Base-by-base conservation (phyloP, 2,329 filamentous ascomycete species). In the Aspergillus unguis region DNA sequence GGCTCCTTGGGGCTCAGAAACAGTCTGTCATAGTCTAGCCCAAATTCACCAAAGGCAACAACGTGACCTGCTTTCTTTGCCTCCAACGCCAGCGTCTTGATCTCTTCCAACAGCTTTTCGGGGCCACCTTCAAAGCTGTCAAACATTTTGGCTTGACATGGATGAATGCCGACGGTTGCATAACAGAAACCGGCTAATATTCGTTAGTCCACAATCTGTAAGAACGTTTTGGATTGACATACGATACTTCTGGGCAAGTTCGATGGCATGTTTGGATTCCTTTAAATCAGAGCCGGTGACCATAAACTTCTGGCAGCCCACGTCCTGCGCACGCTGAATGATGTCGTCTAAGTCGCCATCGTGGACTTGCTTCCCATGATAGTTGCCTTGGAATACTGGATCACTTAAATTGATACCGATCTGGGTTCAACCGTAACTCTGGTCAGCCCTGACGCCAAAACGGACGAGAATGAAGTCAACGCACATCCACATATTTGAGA, bases 331-430 rank as follows among this genome's bases (percentile, higher is more conserved):
- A 58, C 94, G 82, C 58, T 86, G 78, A n/a, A 99, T 76, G 27
- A 99, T 88, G 58, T 85, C 86, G 36, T 70, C 64, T 26, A 76
- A 57, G 50, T 76, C 74, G 61, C 69, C 64, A 33, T 75, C 70
- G 52, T 76, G 74, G 44, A 77, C 77, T 65, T 88, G 80, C 56
- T 85, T 91, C 64, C 89, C 90, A 66, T 95, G 86, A 67, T 97
- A 95, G 38, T 82, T 74, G 46, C 94, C 94, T 43, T 84, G 82
- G 71, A 92, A 99, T 54, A 96, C 90, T 48, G 89, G 88, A 66
- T 99, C 94, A 48, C 92, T 88, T 50, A 99, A 82, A 71, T 99
- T 99, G 78, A 99, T 96, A 53, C 92, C 94, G 65, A 99, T 83
- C 82, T 87, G 61, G 35, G 58, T 48, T 47, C 43, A 17, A 10